Evolutionary conservation across 2,329 filamentous ascomycete genomes (phyloP).

Genomic region (Lasiodiplodia sp.): DNA sequence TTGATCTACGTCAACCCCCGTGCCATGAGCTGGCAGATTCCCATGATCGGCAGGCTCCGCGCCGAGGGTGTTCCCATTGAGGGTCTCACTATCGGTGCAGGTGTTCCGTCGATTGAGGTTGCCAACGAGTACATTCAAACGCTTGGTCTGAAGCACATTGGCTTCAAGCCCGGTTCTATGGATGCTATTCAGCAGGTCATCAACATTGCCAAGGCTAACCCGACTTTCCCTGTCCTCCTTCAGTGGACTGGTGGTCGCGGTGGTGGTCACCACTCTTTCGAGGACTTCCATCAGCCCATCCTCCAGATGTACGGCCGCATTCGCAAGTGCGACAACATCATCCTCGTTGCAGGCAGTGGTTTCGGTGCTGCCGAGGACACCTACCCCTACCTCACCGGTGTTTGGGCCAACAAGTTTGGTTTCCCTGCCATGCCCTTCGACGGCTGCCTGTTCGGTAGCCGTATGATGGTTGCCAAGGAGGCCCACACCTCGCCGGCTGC

Average conservation of each 20-base stretch:
- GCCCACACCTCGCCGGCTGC: constrained; percentile 53
- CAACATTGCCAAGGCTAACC: constrained; percentile 56
- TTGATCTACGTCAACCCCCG: constrained; percentile 62
- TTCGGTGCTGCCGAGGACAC: constrained; percentile 58
- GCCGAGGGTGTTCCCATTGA: constrained; percentile 56
- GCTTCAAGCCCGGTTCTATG: constrained; percentile 57
- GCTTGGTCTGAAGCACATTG: constrained; percentile 56
- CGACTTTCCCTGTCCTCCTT: constrained; percentile 54
- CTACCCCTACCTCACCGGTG: constrained; percentile 56
- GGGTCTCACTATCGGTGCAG: constrained; percentile 57
- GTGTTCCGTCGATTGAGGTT: constrained; percentile 57
- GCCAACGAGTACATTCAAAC: constrained; percentile 65
- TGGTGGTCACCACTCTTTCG: constrained; percentile 59
- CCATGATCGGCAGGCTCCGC: constrained; percentile 56
- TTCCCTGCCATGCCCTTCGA: constrained; percentile 58
- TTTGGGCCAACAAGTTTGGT: constrained; percentile 53
- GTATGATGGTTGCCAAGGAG: constrained; percentile 58
- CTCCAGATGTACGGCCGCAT: constrained; percentile 55
- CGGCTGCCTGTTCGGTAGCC: constrained; percentile 56
- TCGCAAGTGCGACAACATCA: constrained; percentile 54
- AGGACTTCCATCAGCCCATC: constrained; percentile 60
- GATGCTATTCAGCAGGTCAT: constrained; percentile 56
- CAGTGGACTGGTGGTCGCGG: constrained; percentile 61
- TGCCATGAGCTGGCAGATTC: constrained; percentile 62
- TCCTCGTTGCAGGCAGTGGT: constrained; percentile 57